Conservation (phyloP, 2,329 filamentous ascomycete species). For the Talaromyces sp. region DNA sequence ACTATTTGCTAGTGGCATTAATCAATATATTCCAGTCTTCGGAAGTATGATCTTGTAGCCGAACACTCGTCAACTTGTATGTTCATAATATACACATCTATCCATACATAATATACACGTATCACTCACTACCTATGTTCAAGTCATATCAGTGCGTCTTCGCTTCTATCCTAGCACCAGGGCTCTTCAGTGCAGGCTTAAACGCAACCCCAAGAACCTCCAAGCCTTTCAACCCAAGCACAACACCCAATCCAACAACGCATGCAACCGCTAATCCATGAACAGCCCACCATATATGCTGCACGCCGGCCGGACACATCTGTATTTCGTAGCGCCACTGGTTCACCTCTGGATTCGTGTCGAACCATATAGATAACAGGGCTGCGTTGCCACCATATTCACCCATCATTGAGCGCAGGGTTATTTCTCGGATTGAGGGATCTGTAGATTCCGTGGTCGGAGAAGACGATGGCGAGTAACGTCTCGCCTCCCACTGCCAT, state of each 20-base stretch:
- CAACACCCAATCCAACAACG: conserved; percentile 30
- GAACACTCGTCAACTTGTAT: not conserved
- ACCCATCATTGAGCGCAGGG: conserved; percentile 97
- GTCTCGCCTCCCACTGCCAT: conserved; percentile 38
- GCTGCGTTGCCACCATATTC: conserved; percentile 90
- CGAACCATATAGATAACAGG: conserved; percentile 85
- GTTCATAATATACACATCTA: conserved; percentile 1
- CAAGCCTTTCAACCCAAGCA: not conserved
- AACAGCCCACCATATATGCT: conserved; percentile 92
- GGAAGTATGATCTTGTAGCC: not conserved
- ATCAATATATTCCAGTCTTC: conserved; percentile 11
- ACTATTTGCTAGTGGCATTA: not conserved
- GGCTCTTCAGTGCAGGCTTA: not conserved
- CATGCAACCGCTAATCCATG: conserved; percentile 67
- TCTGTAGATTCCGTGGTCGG: not conserved
- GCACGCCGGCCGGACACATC: conserved; percentile 74
- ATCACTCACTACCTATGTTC: not conserved
- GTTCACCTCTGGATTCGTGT: conserved; percentile 55
- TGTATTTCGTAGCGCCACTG: conserved; percentile 81
- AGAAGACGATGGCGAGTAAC: conserved; percentile 22
- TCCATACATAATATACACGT: not conserved
- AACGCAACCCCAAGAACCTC: not conserved
- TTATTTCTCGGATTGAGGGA: conserved; percentile 72
- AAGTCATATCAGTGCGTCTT: not conserved
- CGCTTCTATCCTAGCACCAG: not conserved